Conservation (phyloP, 2,329 filamentous ascomycete genomes). For the Curvularia lunata region DNA sequence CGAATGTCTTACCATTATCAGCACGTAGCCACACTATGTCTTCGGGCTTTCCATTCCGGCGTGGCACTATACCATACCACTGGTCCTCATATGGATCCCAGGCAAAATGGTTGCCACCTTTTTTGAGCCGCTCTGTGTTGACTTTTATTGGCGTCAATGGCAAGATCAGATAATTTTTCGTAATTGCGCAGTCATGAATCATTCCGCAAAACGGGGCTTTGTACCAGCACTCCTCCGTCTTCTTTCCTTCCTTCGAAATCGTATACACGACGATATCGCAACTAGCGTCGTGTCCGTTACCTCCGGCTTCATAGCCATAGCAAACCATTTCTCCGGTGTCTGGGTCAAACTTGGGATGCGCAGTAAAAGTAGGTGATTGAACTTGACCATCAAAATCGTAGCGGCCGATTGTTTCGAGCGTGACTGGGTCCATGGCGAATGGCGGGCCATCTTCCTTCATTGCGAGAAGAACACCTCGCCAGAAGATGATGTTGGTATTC, state of each 20-base stretch:
- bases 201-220: conserved; percentile 49
- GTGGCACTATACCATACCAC: conserved; percentile 61
- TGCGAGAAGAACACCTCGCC: conserved; percentile 62
- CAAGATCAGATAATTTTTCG: conserved; percentile 49
- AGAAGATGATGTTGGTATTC: conserved; percentile 67
- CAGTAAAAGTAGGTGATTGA: conserved; percentile 51
- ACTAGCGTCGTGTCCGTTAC: conserved; percentile 41
- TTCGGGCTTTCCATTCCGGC: conserved; percentile 57
- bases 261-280: conserved; percentile 51
- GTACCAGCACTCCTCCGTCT: conserved; percentile 52
- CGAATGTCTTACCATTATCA: conserved; percentile 54
- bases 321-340: conserved; percentile 52
- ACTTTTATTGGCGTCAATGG: conserved; percentile 50
- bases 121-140: conserved; percentile 45
- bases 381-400: conserved; percentile 52
- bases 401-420: conserved; percentile 49
- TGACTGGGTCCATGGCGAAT: conserved; percentile 51
- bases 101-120: conserved; percentile 51
- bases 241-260: conserved; percentile 48
- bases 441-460: conserved; percentile 57
- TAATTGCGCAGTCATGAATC: conserved; percentile 52
- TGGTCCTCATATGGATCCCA: conserved; percentile 60
- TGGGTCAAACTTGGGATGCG: conserved; percentile 55
- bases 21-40: conserved; percentile 62
- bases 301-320: conserved; percentile 53